A percentile compares a stretch with the other conserved stretches of the same genome.
These are phyloP conservation scores for Benincasa hispida DNA, from an alignment of 306 rosid genomes.

Conservation along the genomic window DNA sequence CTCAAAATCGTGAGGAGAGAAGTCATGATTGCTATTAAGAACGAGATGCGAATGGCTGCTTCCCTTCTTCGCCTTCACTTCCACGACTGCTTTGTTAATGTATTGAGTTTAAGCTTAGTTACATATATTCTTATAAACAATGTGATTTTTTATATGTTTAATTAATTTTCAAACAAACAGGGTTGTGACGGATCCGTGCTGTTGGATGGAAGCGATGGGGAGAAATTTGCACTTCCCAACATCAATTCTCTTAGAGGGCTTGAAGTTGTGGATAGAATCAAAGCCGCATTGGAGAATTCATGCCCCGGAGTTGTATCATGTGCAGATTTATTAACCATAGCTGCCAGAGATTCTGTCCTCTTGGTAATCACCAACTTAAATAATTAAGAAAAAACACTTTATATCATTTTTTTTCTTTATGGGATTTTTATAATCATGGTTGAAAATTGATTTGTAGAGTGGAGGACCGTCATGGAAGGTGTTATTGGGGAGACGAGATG, in stretches of 20 bases:
- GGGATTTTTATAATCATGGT: no score
- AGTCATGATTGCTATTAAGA: conserved; percentile 38
- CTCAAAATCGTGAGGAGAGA: conserved; percentile 38
- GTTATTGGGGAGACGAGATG: conserved; percentile 68
- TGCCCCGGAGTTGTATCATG: conserved; percentile 78
- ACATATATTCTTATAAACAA: background rate
- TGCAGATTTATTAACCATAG: conserved; percentile 69
- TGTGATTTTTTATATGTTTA: background rate
- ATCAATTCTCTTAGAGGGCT: conserved; percentile 63
- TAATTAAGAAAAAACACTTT: no score
- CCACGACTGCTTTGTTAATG: conserved; percentile 91
- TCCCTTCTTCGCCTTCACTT: conserved; percentile 88
- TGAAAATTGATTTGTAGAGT: conserved; percentile 27
- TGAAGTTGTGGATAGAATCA: conserved; percentile 68
- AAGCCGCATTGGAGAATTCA: conserved; percentile 59
- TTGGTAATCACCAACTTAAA: conserved; percentile 23
- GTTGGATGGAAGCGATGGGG: conserved; percentile 48
- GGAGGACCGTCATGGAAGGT: conserved; percentile 75
- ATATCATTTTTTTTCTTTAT: no score
- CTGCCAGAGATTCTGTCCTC: conserved; percentile 72
- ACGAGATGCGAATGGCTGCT: conserved; percentile 75
- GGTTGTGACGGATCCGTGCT: conserved; percentile 85
- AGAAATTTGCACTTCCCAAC: conserved; percentile 59
- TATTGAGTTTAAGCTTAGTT: conserved; percentile 8
- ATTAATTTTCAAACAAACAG: conserved; percentile 12